Evolutionary conservation across 169 alveolate species (phyloP).

Genomic region (Perkinsus olseni): DNA sequence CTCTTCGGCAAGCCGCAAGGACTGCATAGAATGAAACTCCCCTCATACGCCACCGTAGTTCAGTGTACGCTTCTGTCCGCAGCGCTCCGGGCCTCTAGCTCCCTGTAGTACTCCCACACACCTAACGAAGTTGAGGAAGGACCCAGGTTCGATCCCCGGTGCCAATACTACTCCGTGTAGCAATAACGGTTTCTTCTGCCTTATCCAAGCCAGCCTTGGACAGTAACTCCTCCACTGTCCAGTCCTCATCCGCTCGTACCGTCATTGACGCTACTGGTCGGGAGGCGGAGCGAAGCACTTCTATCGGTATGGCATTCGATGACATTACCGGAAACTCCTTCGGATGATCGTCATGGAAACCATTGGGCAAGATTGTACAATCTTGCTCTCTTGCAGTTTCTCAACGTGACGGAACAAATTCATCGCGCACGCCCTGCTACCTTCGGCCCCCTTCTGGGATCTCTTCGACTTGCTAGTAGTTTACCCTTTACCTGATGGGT

Average conservation of each 20-base stretch:
- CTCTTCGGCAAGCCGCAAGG: background rate
- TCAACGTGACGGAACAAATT: background rate
- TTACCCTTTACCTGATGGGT: background rate
- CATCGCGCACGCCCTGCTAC: background rate
- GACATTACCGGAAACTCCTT: background rate
- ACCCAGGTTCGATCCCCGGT: background rate
- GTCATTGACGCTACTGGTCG: background rate
- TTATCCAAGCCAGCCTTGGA: background rate
- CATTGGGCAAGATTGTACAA: background rate
- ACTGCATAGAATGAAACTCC: background rate
- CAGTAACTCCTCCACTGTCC: background rate
- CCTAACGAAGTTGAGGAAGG: background rate
- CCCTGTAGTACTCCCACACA: background rate
- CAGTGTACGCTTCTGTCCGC: background rate
- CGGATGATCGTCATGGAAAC: too few species aligned
- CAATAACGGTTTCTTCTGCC: too few species aligned
- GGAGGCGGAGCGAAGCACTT: background rate
- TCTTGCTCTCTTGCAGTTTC: background rate
- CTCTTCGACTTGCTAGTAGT: too few species aligned
- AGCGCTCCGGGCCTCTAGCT: background rate
- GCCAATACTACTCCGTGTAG: background rate
- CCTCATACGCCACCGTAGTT: background rate
- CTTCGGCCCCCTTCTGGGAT: too few species aligned
- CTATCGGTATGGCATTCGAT: background rate
- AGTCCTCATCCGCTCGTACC: background rate